These are phyloP conservation scores for Akanthomyces lecanii DNA, from an alignment of 2,329 filamentous ascomycete species.

Conservation along the genomic window DNA sequence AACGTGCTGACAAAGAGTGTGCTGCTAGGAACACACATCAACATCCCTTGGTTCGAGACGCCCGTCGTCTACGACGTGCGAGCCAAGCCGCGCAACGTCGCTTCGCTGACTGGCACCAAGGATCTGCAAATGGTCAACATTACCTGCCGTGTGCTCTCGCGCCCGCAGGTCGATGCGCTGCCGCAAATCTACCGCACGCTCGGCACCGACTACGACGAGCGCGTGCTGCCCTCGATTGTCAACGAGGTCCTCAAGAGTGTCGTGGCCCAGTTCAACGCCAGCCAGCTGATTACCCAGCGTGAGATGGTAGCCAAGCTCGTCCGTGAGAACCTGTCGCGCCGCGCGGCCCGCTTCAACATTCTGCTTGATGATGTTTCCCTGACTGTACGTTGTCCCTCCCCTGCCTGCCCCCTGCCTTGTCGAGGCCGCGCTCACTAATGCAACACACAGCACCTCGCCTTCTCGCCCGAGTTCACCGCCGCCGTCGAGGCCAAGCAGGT, in stretches of 20 bases:
- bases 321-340: conserved; percentile 83
- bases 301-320: conserved; percentile 92
- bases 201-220: conserved; percentile 93
- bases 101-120: conserved; percentile 96
- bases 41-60: conserved; percentile 95
- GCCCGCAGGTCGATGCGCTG: conserved; percentile 80
- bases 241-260: conserved; percentile 99
- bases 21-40: conserved; percentile 75
- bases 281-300: conserved; percentile 96
- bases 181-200: conserved; percentile 97
- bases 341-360: conserved; percentile 96
- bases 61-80: conserved; percentile 96
- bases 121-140: conserved; percentile 99
- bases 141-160: conserved; percentile 95
- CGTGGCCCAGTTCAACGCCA: conserved; percentile 97
- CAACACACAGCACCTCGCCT: conserved; percentile 57
- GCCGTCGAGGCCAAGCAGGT: conserved; percentile 72
- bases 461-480: conserved; percentile 70
- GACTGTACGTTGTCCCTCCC: conserved; percentile 58
- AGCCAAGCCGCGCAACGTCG: conserved; percentile 93
- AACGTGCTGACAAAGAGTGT: conserved; percentile 10
- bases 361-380: conserved; percentile 94
- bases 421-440: conserved; percentile 23
- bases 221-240: conserved; percentile 93
- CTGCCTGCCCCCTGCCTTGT: no score